Evolutionary conservation across 75 land plant genomes (phyloP).

Genomic region (Chamaecyparis obtusa): DNA sequence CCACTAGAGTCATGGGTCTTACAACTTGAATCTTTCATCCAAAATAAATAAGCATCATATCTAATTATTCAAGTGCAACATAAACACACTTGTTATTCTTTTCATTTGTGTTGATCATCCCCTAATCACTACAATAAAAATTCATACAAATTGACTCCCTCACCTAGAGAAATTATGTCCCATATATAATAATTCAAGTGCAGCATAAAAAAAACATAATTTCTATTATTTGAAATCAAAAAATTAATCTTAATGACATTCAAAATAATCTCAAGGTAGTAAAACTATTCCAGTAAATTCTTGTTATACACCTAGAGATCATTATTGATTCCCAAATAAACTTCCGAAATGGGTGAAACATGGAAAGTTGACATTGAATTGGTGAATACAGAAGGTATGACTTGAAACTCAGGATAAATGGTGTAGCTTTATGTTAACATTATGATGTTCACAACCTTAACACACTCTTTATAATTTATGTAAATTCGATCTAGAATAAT

Average conservation of each 20-base stretch:
- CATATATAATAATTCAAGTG: too few relatives aligned
- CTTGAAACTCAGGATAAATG: neutral
- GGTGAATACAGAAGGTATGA: neutral
- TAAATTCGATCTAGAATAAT: neutral
- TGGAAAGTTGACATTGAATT: neutral
- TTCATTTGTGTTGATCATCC: too few relatives aligned
- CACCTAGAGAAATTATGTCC: too few relatives aligned
- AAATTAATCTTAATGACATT: neutral
- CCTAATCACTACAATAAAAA: neutral
- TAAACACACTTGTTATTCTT: too few relatives aligned
- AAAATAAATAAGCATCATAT: too few relatives aligned
- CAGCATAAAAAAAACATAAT: too few relatives aligned
- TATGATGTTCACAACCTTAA: neutral
- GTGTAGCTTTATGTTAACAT: neutral
- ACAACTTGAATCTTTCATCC: too few relatives aligned
- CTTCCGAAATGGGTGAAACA: neutral
- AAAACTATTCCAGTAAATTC: neutral
- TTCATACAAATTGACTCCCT: neutral
- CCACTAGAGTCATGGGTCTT: too few relatives aligned
- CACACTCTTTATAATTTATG: neutral
- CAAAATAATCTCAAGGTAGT: neutral
- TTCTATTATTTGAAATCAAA: neutral
- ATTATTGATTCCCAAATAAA: neutral
- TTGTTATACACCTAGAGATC: neutral
- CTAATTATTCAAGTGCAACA: too few relatives aligned